Percentiles rank a stretch among this genome's conserved stretches.
phyloP scores from a whole-genome alignment of 2,329 filamentous ascomycete genomes.

The Colletotrichum caudatum region DNA sequence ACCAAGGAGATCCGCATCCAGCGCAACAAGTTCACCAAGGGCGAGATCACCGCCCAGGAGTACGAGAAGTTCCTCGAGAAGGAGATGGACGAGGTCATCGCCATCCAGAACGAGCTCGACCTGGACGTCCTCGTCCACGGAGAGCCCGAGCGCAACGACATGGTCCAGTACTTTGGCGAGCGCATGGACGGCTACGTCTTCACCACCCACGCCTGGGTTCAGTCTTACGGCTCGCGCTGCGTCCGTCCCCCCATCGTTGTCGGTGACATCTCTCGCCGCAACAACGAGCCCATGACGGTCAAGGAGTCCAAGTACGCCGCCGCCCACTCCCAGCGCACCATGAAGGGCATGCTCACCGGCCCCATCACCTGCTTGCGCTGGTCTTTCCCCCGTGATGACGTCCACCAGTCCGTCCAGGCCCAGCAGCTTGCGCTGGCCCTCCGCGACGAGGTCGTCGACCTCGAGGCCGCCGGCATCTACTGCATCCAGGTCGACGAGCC shows the following conservation, averaged over 20 bases:
- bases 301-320: constrained; percentile 99
- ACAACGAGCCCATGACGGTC: constrained; percentile 87
- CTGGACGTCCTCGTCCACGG: constrained; percentile 98
- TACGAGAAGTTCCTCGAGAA: constrained; percentile 99
- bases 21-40: constrained; percentile 99
- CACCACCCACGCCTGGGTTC: constrained; percentile 99
- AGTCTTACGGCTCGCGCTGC: constrained; percentile 98
- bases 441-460: constrained; percentile 97
- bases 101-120: constrained; percentile 97
- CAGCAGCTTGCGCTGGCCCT: constrained; percentile 98
- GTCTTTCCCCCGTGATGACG: constrained; percentile 99
- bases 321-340: constrained; percentile 96
- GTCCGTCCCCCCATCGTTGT: constrained; percentile 98
- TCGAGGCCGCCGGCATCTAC: constrained; percentile 94
- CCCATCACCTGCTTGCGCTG: constrained; percentile 98
- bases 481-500: constrained; percentile 99
- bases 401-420: constrained; percentile 98
- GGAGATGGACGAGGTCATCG: constrained; percentile 95
- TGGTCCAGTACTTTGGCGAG: constrained; percentile 99
- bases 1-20: constrained; percentile 98
- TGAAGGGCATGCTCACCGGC: constrained; percentile 99
- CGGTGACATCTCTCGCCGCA: constrained; percentile 96
- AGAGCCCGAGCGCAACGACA: constrained; percentile 99
- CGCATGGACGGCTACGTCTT: constrained; percentile 96
- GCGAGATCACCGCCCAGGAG: constrained; percentile 89